A percentile compares a stretch with the other conserved stretches of the same genome.
These are phyloP conservation scores for Rostrohypoxylon terebratum DNA, from an alignment of 495 filamentous ascomycete species.

Conservation along the genomic window DNA sequence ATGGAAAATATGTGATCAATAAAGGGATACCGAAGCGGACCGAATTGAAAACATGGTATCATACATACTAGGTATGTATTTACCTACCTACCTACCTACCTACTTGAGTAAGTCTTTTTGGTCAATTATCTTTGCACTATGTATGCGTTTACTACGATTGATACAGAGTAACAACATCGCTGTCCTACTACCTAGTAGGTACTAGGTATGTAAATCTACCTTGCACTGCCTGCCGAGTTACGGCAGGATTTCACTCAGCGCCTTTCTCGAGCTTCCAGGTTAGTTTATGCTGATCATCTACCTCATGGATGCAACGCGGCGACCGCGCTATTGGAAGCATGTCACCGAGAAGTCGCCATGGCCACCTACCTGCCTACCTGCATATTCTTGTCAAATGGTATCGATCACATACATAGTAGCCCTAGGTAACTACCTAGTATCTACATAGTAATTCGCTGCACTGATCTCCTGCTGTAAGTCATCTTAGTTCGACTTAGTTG, in stretches of 20 bases:
- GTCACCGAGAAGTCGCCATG: conserved; percentile 3
- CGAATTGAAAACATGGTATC: not conserved
- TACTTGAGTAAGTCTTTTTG: not conserved
- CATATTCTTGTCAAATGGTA: not conserved
- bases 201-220: conserved; percentile 12
- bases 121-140: not conserved
- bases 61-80: too few species aligned
- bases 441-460: not conserved
- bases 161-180: conserved; percentile 17
- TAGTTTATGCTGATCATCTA: conserved; percentile 30
- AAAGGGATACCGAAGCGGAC: not conserved
- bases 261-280: conserved; percentile 15
- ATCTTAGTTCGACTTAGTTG: not conserved
- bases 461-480: not conserved
- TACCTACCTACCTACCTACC: not conserved
- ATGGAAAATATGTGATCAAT: conserved; percentile 4
- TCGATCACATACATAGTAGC: too few species aligned
- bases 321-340: not conserved
- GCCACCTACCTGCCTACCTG: not conserved
- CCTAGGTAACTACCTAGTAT: not conserved
- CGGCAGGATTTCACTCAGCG: conserved; percentile 18
- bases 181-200: too few species aligned
- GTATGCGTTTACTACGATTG: not conserved
- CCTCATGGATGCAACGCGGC: conserved; percentile 24
- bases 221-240: conserved; percentile 4